These are phyloP conservation scores for Neckera pumila DNA, from an alignment of 225 moss, liverwort and hornwort species.

Conservation along the genomic window DNA sequence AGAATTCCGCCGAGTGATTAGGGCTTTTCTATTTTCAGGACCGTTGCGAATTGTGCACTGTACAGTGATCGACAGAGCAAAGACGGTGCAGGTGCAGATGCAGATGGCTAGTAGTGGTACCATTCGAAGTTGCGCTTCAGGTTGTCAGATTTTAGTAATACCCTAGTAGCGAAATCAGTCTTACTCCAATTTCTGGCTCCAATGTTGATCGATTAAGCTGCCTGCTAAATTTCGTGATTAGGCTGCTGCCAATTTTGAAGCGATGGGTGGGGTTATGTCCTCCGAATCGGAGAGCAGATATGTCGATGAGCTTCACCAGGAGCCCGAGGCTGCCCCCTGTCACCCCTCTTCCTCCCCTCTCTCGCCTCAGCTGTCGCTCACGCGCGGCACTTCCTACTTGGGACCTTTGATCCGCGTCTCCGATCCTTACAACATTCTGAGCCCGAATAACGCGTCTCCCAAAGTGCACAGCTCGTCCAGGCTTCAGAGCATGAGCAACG, in stretches of 20 bases:
- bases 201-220: not conserved
- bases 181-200: not conserved
- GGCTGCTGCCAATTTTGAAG: not conserved
- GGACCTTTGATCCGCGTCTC: slow-evolving; percentile 64
- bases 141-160: not conserved
- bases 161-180: not conserved
- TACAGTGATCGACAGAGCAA: not conserved
- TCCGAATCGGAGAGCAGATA: slow-evolving; percentile 18
- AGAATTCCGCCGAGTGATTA: not conserved
- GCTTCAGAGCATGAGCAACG: slow-evolving; percentile 34
- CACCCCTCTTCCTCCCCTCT: slow-evolving; percentile 55
- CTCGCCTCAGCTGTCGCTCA: slow-evolving; percentile 51
- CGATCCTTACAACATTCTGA: slow-evolving; percentile 58
- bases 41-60: not conserved
- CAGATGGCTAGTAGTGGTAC: not conserved
- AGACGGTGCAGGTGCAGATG: not conserved
- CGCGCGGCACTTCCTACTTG: slow-evolving; percentile 38
- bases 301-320: slow-evolving; percentile 50
- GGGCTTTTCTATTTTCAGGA: not conserved
- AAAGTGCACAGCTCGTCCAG: slow-evolving; percentile 28
- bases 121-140: not conserved
- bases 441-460: slow-evolving; percentile 29
- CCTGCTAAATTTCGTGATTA: not conserved
- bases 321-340: slow-evolving; percentile 49
- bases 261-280: slow-evolving; percentile 50